Evolutionary conservation across 495 filamentous ascomycete genomes (phyloP), one percentile per base, ranked within the genome.

Genomic region (Aspergillus homomorphus): DNA sequence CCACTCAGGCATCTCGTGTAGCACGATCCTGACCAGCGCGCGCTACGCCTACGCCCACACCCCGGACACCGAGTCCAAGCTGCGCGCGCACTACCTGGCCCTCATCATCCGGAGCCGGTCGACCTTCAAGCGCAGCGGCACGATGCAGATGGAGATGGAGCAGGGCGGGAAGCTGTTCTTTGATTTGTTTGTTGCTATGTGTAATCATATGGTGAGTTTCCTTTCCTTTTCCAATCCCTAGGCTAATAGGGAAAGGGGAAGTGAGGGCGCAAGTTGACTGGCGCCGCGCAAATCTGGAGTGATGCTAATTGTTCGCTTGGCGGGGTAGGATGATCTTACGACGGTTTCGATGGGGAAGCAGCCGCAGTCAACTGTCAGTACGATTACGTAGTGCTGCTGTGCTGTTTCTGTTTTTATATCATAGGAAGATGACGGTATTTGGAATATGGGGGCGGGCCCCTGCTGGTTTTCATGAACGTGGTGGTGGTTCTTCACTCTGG

Each of bases 121-220:
- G 60, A 96, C 89, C 4, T 96, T 96, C 78, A 96, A 94, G 80
- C 78, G 89, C 41, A 95, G 90, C 73, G 91, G 91, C 60, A 96
- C 91, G n/a, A 95, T 96, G 91, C 91, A 96, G 74, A 83, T 88
- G 65, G 91, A 96, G 78, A 96, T 96, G 91, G 87, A 90, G 70
- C 80, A 80, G 62, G 91, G 91, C 20, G 90, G 89, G 59, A 87
- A 87, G 66, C 74, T 96, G 66, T 95, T 95, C 77, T 96, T 96
- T 72, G 91, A 96, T 73, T 75, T 96, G 58, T 96, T 96, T 72
- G 91, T 96, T 43, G 91, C 91, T 4, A 83, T 96, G 75, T 91
- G 88, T 72, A 96, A 96, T 71, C 90, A 95, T 73, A 90, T 96
- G 76, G 80, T 82, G 58, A 53, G 78, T 68, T 6, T 45, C 26